These are phyloP conservation scores for Priceomyces melissophilus DNA, from an alignment of 805 yeast species.

Conservation along the genomic window DNA sequence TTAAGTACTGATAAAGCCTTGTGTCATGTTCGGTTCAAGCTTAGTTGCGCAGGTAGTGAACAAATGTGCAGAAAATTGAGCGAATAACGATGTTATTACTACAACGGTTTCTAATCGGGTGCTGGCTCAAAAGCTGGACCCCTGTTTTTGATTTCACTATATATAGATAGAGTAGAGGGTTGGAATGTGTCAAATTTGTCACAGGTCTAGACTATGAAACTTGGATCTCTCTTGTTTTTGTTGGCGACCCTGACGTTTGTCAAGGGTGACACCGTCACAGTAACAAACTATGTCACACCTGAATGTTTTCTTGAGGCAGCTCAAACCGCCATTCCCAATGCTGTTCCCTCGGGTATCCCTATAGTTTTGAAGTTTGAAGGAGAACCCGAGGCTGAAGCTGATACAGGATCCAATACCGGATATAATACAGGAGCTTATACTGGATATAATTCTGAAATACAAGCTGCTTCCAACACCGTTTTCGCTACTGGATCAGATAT, in stretches of 20 bases:
- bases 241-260: neutral
- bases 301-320: conserved; percentile 17
- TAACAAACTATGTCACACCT: conserved; percentile 24
- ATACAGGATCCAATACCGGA: no score
- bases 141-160: neutral
- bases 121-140: no score
- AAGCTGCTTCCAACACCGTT: no score
- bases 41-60: no score
- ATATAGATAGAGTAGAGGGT: neutral
- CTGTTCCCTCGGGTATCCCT: conserved; percentile 23
- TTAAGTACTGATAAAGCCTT: neutral
- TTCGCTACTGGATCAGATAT: no score
- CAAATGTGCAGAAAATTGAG: no score
- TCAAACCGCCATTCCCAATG: conserved; percentile 15
- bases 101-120: no score
- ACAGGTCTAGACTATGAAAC: conserved; percentile 1
- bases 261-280: conserved; percentile 18
- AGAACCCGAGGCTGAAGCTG: neutral
- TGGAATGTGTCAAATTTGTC: neutral
- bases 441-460: no score
- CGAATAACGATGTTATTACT: neutral
- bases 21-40: no score
- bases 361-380: conserved; percentile 28
- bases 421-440: no score
- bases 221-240: neutral